A percentile compares a stretch with the other conserved stretches of the same genome.
phyloP scores from a whole-genome alignment of 139 green algal species.

The Picochlorum sp. region DNA sequence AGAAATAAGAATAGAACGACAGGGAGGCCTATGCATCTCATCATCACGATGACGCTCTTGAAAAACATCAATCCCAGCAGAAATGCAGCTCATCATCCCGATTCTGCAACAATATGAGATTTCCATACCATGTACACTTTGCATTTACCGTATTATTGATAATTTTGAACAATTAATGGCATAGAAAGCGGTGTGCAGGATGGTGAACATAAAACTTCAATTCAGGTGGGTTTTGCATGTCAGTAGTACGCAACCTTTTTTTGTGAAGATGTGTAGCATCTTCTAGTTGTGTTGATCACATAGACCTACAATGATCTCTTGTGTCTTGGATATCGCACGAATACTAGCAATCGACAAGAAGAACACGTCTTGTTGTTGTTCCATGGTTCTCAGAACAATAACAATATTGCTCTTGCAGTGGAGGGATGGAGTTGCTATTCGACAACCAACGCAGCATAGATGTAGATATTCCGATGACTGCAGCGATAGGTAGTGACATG shows the following conservation, averaged over 20 bases:
- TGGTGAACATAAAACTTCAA: slow-evolving; percentile 5
- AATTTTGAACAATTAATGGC: not conserved
- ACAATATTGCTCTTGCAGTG: slow-evolving; percentile 27
- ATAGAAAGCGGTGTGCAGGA: not conserved
- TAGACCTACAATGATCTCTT: no score
- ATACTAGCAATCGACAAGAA: not conserved
- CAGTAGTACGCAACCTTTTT: not conserved
- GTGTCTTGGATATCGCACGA: no score
- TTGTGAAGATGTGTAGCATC: no score
- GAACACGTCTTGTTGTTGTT: not conserved
- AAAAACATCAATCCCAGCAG: no score
- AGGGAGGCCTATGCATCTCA: no score
- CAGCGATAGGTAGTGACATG: slow-evolving; percentile 21
- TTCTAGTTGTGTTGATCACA: no score
- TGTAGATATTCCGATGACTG: slow-evolving; percentile 39
- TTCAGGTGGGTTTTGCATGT: slow-evolving; percentile 6
- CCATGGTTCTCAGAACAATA: no score
- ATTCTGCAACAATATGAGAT: no score
- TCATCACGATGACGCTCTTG: no score
- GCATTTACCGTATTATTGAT: not conserved
- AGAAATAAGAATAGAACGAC: no score
- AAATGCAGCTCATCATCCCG: no score
- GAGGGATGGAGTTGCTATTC: slow-evolving; percentile 77
- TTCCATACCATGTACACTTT: no score
- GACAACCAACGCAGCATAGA: slow-evolving; percentile 50